Percentiles rank a stretch among this genome's conserved stretches.
These are phyloP conservation scores for Fistulinella prunicolor DNA, from an alignment of 768 basidiomycete genomes.

Conservation along the genomic window DNA sequence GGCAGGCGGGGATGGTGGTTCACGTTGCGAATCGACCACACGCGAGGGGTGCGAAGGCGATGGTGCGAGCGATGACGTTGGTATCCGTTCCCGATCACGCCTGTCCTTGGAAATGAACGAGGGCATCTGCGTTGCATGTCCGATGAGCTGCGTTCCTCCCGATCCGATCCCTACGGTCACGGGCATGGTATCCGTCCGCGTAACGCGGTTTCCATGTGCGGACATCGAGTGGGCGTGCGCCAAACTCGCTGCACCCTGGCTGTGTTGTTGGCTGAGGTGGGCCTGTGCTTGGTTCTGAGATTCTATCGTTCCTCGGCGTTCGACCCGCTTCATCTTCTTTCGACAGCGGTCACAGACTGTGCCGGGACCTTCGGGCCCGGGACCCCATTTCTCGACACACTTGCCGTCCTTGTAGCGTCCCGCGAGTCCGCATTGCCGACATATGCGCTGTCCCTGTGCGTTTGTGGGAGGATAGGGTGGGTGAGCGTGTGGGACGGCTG, in stretches of 20 bases:
- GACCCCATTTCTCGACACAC: constrained; percentile 87
- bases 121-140: constrained; percentile 20
- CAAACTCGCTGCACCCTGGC: constrained; percentile 3
- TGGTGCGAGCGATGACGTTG: constrained; percentile 25
- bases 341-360: constrained; percentile 85
- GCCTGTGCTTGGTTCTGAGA: constrained; percentile 24
- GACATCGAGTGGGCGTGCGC: constrained; percentile 22
- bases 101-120: constrained; percentile 27
- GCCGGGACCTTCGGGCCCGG: constrained; percentile 78
- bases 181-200: constrained; percentile 34
- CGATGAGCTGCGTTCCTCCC: constrained; percentile 24
- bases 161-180: constrained; percentile 26
- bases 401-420: constrained; percentile 83
- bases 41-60: constrained; percentile 14
- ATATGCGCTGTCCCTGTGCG: constrained; percentile 67
- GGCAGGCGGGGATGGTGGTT: constrained; percentile 33
- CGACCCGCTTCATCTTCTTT: constrained; percentile 85
- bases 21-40: constrained; percentile 18
- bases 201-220: constrained; percentile 20
- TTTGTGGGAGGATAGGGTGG: constrained; percentile 38
- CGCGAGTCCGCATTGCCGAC: constrained; percentile 68
- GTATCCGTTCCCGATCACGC: constrained; percentile 26
- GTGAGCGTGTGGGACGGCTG: constrained; percentile 10
- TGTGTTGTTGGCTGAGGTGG: constrained; percentile 14
- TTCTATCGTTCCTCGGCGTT: constrained; percentile 67